These are phyloP conservation scores for Symbiodinium natans DNA, from an alignment of 73 alveolate genomes.

Conservation along the genomic window DNA sequence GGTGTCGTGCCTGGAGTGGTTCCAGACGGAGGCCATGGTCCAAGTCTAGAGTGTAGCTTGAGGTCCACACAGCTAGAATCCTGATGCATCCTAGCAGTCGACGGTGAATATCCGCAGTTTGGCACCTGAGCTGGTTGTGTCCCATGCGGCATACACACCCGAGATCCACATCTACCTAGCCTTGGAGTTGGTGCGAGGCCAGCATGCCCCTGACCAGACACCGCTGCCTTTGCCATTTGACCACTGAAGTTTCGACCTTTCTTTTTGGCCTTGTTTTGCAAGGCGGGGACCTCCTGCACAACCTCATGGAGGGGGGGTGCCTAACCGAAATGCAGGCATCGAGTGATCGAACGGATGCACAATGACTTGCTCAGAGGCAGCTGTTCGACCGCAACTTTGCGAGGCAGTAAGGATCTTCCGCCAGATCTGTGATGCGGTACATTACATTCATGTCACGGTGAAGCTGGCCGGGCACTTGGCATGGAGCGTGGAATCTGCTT, in stretches of 20 bases:
- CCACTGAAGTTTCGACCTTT: neutral
- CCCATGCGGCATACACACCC: too few relatives aligned
- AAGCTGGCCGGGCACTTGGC: slow-evolving; percentile 21
- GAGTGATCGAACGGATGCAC: too few relatives aligned
- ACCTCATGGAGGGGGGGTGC: slow-evolving; percentile 59
- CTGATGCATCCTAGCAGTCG: too few relatives aligned
- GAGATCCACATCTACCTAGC: slow-evolving; percentile 69
- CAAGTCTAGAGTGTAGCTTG: too few relatives aligned
- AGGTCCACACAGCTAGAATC: too few relatives aligned
- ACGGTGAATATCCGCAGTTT: too few relatives aligned
- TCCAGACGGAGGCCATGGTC: slow-evolving; percentile 47
- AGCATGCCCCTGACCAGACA: neutral
- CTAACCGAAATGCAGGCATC: slow-evolving; percentile 40
- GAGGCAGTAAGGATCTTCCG: slow-evolving; percentile 49
- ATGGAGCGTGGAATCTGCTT: too few relatives aligned
- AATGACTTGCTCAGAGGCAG: too few relatives aligned
- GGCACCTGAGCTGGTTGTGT: too few relatives aligned
- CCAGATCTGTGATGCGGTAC: slow-evolving; percentile 57
- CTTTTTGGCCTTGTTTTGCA: neutral
- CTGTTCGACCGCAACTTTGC: neutral
- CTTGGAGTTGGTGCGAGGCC: slow-evolving; percentile 53
- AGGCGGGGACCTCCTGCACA: slow-evolving; percentile 77
- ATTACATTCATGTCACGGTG: slow-evolving; percentile 45
- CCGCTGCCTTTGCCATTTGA: too few relatives aligned
- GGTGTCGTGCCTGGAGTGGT: slow-evolving; percentile 41